Percentiles rank a stretch among this genome's conserved stretches.
Evolutionary conservation across 176 grass and related monocot genomes (phyloP).

Genomic region (Cenchrus americanus): DNA sequence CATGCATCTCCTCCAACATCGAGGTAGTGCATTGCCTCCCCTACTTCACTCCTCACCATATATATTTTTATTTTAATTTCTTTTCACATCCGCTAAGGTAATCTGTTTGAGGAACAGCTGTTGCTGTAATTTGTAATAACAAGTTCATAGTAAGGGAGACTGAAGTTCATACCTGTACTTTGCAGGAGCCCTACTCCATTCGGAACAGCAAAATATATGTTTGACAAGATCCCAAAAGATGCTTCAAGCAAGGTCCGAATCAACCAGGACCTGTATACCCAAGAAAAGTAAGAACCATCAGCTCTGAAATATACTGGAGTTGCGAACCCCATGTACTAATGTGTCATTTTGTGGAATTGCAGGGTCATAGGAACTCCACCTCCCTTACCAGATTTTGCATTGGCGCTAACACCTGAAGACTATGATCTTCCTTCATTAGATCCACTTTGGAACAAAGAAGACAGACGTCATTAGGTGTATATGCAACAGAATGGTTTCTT

Average conservation of each 20-base stretch:
- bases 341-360: constrained; percentile 29
- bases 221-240: constrained; percentile 94
- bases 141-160: constrained; percentile 11
- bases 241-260: constrained; percentile 88
- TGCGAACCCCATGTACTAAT: constrained; percentile 27
- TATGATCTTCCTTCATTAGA: constrained; percentile 83
- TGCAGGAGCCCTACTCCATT: constrained; percentile 79
- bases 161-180: constrained; percentile 43
- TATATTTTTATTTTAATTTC: neutral
- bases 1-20: constrained; percentile 80
- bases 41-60: neutral
- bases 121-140: neutral
- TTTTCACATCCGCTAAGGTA: neutral
- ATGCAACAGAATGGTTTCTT: constrained; percentile 29
- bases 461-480: constrained; percentile 34
- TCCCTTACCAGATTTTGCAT: constrained; percentile 80
- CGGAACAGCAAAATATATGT: constrained; percentile 85
- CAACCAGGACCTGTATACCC: constrained; percentile 87
- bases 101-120: constrained; percentile 8
- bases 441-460: constrained; percentile 69
- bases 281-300: constrained; percentile 76
- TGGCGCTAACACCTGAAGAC: constrained; percentile 89
- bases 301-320: constrained; percentile 10
- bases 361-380: constrained; percentile 80
- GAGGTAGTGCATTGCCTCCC: constrained; percentile 42